Conservation (phyloP, 2,329 filamentous ascomycete species). For the Hypoxylon sp. region DNA sequence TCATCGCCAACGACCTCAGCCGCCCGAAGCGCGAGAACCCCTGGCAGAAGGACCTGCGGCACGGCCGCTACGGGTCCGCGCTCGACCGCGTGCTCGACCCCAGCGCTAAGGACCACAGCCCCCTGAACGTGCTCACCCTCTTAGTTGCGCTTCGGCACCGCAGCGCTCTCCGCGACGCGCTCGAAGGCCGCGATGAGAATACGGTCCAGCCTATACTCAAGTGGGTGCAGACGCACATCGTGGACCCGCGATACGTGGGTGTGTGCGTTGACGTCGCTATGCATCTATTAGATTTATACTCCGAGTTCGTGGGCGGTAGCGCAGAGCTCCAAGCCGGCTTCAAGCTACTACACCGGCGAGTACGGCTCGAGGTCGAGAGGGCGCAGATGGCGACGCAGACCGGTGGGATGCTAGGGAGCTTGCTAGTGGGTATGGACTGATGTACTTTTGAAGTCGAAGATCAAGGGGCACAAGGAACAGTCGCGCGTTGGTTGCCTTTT, state of each 20-base stretch:
- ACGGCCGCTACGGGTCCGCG: slow-evolving; percentile 81
- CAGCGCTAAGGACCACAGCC: slow-evolving; percentile 66
- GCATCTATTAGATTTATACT: slow-evolving; percentile 88
- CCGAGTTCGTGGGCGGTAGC: slow-evolving; percentile 81
- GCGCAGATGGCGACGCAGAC: slow-evolving; percentile 87
- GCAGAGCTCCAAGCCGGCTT: slow-evolving; percentile 80
- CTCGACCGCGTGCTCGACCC: slow-evolving; percentile 82
- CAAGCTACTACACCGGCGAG: slow-evolving; percentile 76
- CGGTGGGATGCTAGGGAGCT: slow-evolving; percentile 85
- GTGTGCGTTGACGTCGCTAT: slow-evolving; percentile 88
- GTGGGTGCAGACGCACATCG: slow-evolving; percentile 86
- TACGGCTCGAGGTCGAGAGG: slow-evolving; percentile 83
- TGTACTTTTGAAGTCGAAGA: neutral
- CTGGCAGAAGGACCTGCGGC: slow-evolving; percentile 88
- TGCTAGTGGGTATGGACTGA: slow-evolving; percentile 64
- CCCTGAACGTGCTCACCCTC: slow-evolving; percentile 79
- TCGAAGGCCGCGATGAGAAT: slow-evolving; percentile 84
- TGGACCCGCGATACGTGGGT: slow-evolving; percentile 84
- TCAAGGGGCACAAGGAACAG: neutral
- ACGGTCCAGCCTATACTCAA: slow-evolving; percentile 85
- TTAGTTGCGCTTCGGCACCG: slow-evolving; percentile 89
- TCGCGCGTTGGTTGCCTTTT: slow-evolving; percentile 29
- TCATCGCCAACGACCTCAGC: slow-evolving; percentile 80
- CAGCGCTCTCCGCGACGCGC: slow-evolving; percentile 83
- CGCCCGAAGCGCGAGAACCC: slow-evolving; percentile 66